phyloP scores from a whole-genome alignment of 768 basidiomycete species.

The Podaxis carcinomalis region DNA sequence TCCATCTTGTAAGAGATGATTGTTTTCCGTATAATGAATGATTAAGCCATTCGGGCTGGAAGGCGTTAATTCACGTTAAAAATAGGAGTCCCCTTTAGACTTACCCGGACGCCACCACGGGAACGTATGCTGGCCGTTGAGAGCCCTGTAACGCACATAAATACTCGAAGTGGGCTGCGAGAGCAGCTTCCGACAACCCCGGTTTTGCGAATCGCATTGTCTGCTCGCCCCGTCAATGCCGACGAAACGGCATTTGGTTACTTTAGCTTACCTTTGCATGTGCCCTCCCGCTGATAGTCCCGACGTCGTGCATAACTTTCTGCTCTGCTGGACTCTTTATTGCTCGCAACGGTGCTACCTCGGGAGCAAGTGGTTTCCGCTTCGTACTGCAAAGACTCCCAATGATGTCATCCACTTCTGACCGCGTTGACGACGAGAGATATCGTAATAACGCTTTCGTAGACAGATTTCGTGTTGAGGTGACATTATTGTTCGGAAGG shows the following conservation, averaged over 20 bases:
- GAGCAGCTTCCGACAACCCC: constrained; percentile 34
- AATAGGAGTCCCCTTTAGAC: constrained; percentile 14
- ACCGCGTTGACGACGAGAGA: constrained; percentile 30
- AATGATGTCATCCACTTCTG: constrained; percentile 54
- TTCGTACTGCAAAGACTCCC: constrained; percentile 45
- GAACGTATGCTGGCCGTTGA: constrained; percentile 92
- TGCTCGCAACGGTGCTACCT: constrained; percentile 66
- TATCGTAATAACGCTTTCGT: constrained; percentile 56
- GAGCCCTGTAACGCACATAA: constrained; percentile 74
- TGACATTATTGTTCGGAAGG: constrained; percentile 41
- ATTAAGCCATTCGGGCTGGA: constrained; percentile 79
- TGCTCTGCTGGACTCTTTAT: constrained; percentile 83
- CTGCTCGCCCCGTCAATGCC: constrained; percentile 30
- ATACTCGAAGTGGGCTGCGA: constrained; percentile 86
- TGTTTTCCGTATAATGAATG: constrained; percentile 94
- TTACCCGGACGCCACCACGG: constrained; percentile 94
- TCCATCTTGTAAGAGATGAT: constrained; percentile 62
- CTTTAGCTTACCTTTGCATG: constrained; percentile 66
- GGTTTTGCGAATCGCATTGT: constrained; percentile 75
- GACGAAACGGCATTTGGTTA: not conserved
- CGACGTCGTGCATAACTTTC: constrained; percentile 75
- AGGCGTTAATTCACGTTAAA: not conserved
- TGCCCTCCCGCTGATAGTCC: constrained; percentile 81
- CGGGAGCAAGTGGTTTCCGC: constrained; percentile 52
- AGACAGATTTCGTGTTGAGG: constrained; percentile 28